Evolutionary conservation across 148 eudicot genomes (phyloP).

Genomic region (Chenopodium album): DNA sequence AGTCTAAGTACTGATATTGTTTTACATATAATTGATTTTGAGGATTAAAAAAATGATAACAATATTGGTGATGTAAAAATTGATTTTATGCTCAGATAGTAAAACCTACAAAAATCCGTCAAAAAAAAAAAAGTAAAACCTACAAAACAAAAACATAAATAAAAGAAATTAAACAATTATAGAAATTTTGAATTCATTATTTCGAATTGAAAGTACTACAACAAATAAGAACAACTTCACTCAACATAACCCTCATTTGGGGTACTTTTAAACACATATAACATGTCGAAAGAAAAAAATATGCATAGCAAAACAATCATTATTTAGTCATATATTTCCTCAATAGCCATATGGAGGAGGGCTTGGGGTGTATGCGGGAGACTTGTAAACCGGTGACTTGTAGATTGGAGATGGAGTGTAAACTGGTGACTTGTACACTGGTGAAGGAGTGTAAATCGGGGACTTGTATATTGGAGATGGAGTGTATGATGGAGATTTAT

Average conservation of each 20-base stretch:
- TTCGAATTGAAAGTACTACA: neutral
- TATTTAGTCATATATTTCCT: neutral
- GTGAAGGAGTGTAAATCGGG: neutral
- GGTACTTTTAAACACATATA: neutral
- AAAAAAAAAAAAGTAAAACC: neutral
- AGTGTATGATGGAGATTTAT: neutral
- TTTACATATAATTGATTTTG: no score
- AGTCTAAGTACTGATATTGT: no score
- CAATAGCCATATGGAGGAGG: slow-evolving; percentile 13
- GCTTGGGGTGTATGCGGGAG: slow-evolving; percentile 9
- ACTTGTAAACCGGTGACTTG: neutral
- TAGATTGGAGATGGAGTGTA: neutral
- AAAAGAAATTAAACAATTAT: no score
- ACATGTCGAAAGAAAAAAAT: neutral
- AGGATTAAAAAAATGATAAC: no score
- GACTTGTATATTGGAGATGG: neutral
- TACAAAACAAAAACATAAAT: no score
- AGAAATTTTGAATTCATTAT: no score
- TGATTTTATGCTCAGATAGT: neutral
- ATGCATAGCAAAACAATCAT: neutral
- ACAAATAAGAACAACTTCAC: neutral
- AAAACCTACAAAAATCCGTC: neutral
- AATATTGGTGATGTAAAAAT: neutral
- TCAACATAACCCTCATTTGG: neutral
- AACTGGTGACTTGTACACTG: neutral